Evolutionary conservation across 2,329 filamentous ascomycete species (phyloP).

Genomic region (Nemania abortiva): DNA sequence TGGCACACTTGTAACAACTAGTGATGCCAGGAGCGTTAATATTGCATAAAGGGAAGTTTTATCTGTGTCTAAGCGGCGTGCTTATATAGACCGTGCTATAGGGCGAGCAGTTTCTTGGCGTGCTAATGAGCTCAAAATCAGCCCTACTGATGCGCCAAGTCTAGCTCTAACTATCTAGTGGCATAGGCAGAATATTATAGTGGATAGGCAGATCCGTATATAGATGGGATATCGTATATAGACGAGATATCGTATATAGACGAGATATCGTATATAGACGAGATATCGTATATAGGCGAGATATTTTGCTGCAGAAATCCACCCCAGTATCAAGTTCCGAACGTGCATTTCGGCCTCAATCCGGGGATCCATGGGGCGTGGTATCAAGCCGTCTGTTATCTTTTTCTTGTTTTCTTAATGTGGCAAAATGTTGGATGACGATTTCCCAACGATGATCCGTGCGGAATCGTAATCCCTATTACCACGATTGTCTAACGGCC

Average conservation of each 20-base stretch:
- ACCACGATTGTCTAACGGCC: neutral
- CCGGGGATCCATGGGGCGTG: no score
- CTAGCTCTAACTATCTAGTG: neutral
- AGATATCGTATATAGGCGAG: no score
- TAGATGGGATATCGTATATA: no score
- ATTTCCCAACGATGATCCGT: no score
- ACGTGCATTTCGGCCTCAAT: no score
- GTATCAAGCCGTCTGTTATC: no score
- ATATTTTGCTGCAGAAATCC: no score
- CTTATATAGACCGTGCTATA: neutral
- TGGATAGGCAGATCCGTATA: no score
- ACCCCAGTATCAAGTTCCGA: no score
- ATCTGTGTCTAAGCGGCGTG: neutral
- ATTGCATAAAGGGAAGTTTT: slow-evolving; percentile 2
- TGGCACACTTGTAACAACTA: neutral
- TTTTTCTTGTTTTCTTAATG: neutral
- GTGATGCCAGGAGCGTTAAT: neutral
- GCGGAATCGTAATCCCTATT: neutral
- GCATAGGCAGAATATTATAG: neutral
- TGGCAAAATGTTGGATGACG: neutral
- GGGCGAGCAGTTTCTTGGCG: neutral
- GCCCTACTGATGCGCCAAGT: neutral
- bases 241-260: no score
- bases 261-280: no score
- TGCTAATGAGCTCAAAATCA: neutral